Conservation (phyloP, 179 eudicot species). For the Beta corolliflora region DNA sequence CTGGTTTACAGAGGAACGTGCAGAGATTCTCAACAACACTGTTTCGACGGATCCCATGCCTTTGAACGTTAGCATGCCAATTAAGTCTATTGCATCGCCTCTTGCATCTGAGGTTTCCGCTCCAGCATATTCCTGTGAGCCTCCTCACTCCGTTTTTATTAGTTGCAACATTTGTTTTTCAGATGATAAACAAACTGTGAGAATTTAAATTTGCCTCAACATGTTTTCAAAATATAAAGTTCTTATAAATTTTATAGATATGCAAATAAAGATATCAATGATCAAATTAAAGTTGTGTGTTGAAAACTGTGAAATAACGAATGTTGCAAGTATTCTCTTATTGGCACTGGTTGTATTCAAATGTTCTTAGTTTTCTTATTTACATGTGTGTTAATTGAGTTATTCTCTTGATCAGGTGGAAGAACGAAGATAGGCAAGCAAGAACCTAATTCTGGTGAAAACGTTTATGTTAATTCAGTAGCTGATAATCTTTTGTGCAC, state of each 20-base stretch:
- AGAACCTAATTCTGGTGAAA: constrained; percentile 8
- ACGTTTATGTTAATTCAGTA: background rate
- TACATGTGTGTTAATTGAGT: constrained; percentile 9
- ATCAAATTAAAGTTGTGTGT: too few species aligned
- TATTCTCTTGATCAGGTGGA: constrained; percentile 25
- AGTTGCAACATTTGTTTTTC: too few species aligned
- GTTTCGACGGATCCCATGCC: constrained; percentile 3
- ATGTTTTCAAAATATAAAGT: too few species aligned
- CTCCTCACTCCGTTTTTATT: too few species aligned
- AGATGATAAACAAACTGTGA: too few species aligned
- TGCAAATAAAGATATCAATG: too few species aligned
- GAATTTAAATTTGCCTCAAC: too few species aligned
- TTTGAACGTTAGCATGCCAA: background rate
- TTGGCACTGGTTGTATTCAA: background rate
- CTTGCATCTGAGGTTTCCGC: background rate
- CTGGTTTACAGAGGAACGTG: constrained; percentile 13
- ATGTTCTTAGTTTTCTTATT: background rate
- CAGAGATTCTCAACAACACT: constrained; percentile 3
- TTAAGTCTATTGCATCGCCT: background rate
- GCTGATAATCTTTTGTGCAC: background rate
- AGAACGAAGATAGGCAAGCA: background rate
- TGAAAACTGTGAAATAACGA: too few species aligned
- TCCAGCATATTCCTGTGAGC: constrained; percentile 1
- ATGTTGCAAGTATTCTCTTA: too few species aligned
- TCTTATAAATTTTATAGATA: too few species aligned